These are phyloP conservation scores for Cutaneotrichosporon sp. DNA, from an alignment of 1,284 basidiomycete genomes.

Conservation along the genomic window DNA sequence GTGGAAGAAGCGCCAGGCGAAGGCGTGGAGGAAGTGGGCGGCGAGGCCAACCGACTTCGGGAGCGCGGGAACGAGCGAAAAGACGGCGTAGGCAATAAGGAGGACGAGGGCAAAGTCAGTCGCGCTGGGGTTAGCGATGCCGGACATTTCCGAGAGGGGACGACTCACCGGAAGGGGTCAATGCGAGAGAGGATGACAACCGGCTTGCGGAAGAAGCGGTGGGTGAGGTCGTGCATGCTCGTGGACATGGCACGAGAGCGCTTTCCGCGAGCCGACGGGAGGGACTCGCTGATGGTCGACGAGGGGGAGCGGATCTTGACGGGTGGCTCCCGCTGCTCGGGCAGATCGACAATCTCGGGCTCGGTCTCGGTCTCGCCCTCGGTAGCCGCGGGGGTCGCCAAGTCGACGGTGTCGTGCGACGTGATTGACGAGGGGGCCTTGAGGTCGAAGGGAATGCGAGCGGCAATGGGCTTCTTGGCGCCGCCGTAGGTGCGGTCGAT, in stretches of 20 bases:
- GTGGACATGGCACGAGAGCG: slow-evolving; percentile 42
- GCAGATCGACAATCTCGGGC: slow-evolving; percentile 46
- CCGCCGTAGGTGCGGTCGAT: slow-evolving; percentile 87
- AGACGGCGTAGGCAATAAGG: slow-evolving; percentile 61
- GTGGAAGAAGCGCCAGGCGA: slow-evolving; percentile 85
- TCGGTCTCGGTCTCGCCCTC: slow-evolving; percentile 74
- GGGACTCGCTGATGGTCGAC: slow-evolving; percentile 2
- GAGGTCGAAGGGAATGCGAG: slow-evolving; percentile 66
- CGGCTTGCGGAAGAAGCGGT: slow-evolving; percentile 89
- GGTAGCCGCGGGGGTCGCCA: slow-evolving; percentile 64
- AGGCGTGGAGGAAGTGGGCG: slow-evolving; percentile 77
- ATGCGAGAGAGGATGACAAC: slow-evolving; percentile 77
- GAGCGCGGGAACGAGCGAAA: slow-evolving; percentile 55
- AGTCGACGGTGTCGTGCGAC: slow-evolving; percentile 11
- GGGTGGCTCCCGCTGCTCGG: slow-evolving; percentile 21
- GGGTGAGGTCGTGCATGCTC: slow-evolving; percentile 84
- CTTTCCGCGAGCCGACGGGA: slow-evolving; percentile 2
- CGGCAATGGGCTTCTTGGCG: slow-evolving; percentile 79
- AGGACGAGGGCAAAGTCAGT: slow-evolving; percentile 69
- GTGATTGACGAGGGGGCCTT: slow-evolving; percentile 8
- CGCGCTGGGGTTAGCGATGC: slow-evolving; percentile 55
- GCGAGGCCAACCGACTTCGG: slow-evolving; percentile 56
- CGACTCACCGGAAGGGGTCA: slow-evolving; percentile 74
- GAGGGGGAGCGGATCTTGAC: slow-evolving; percentile 34
- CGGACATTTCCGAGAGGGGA: background rate